Evolutionary conservation across 148 eudicot genomes (phyloP).

Genomic region (Cornus kousa): DNA sequence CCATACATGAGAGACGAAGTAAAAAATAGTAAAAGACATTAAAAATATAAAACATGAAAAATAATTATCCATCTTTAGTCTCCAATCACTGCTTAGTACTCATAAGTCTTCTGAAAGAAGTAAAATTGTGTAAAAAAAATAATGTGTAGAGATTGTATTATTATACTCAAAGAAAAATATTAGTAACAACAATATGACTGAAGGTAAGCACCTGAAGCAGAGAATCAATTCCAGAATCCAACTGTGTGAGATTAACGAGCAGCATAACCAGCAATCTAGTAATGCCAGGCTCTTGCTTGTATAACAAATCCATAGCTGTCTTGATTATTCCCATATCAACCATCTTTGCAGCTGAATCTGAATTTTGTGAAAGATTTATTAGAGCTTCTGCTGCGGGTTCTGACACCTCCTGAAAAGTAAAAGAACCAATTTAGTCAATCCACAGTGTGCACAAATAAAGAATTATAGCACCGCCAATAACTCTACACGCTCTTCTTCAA

Average conservation of each 20-base stretch:
- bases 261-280: conserved; percentile 72
- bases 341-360: conserved; percentile 74
- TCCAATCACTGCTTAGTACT: neutral
- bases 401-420: conserved; percentile 67
- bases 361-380: conserved; percentile 75
- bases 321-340: conserved; percentile 58
- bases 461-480: neutral
- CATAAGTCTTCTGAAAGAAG: neutral
- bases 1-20: neutral
- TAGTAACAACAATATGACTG: neutral
- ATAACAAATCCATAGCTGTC: conserved; percentile 62
- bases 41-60: neutral
- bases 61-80: neutral
- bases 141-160: neutral
- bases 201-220: conserved; percentile 83
- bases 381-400: conserved; percentile 94
- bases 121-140: neutral
- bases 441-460: neutral
- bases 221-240: conserved; percentile 82
- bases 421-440: neutral
- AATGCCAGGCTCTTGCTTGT: conserved; percentile 58
- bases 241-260: conserved; percentile 89
- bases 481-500: neutral
- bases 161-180: neutral
- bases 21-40: neutral